Percentiles rank a stretch among this genome's conserved stretches.
Conservation (phyloP, 2,329 filamentous ascomycete species). For the Fonsecaea erecta region DNA sequence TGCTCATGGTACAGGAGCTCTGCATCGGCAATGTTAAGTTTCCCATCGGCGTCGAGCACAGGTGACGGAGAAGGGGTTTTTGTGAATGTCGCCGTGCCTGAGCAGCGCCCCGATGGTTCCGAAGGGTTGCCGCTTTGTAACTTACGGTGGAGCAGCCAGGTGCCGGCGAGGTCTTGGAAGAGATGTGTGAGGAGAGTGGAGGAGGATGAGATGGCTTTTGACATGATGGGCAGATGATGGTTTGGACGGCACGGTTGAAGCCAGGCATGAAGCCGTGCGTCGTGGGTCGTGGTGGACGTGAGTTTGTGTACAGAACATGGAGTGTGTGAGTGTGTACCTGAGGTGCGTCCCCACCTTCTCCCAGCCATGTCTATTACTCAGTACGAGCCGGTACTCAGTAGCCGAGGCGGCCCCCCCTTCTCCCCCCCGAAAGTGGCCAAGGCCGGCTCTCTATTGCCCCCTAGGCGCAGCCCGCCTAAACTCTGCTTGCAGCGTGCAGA, state of each 20-base stretch:
- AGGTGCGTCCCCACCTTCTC: background rate
- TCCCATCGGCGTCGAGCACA: constrained; percentile 33
- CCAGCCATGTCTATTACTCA: background rate
- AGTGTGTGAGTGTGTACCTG: background rate
- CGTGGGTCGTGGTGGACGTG: background rate
- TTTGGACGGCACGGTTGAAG: background rate
- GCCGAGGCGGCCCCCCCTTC: background rate
- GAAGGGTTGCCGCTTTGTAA: constrained; percentile 48
- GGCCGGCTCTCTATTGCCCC: background rate
- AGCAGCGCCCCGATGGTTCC: constrained; percentile 50
- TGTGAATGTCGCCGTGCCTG: constrained; percentile 48
- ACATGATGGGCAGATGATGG: background rate
- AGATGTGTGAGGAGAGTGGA: constrained; percentile 16
- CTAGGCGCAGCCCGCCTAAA: background rate
- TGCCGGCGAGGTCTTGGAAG: constrained; percentile 35
- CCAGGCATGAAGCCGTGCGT: background rate
- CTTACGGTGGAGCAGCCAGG: constrained; percentile 46
- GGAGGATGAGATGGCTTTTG: constrained; percentile 9
- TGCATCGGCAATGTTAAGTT: constrained; percentile 37
- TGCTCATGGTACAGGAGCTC: constrained; percentile 50
- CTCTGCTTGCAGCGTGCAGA: background rate
- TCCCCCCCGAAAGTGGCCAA: background rate
- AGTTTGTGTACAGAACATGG: background rate
- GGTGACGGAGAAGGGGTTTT: constrained; percentile 34
- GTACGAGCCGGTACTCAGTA: too few relatives aligned